Evolutionary conservation across 805 yeast genomes (phyloP), one percentile per base, ranked within the genome.

Genomic region (Brettanomyces nanus): DNA sequence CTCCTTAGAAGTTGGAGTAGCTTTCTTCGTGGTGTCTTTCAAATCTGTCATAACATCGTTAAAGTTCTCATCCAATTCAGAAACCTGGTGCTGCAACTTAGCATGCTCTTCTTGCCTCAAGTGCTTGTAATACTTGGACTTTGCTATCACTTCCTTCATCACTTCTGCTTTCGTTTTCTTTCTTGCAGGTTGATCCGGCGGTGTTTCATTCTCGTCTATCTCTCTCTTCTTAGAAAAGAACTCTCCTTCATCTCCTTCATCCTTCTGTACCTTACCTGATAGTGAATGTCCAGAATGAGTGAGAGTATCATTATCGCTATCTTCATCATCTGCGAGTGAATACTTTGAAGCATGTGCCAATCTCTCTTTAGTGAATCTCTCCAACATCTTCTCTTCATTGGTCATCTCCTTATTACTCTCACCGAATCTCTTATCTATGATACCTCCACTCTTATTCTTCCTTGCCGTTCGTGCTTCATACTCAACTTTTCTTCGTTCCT

Each of bases 311-410:
- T 47, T 56, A 22, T 66, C 75, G 17, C 69, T 76, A 46, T 82
- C 92, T 21, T 85, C 90, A 36, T 89, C 73, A 53, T 84, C 81
- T 51, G 76, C 90, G 44, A 84, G 52, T 22, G 77, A 73, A 30
- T 69, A 64, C 47, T 71, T 78, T n/a, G 75, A 63, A 2, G 72
- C 56, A 42, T 72, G 71, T 14, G 70, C 52, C 57, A 86, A 94
- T 55, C 84, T 72, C 64, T 90, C 97, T 40, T 80, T 76, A 4
- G 96, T 85, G 65, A 86, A 92, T 65, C 98, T 78, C 54, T 83
- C 95, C 62, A 92, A 73, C 95, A 87, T 87, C 59, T 83, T 85
- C 48, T 92, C 96, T 59, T 92, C 97, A 10, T 78, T 78, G n/a
- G 81, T 73, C 66, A 92, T 53, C 34, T 66, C 59, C 6, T 66